Conservation (phyloP, 805 yeast species). For the Metschnikowia anglica region DNA sequence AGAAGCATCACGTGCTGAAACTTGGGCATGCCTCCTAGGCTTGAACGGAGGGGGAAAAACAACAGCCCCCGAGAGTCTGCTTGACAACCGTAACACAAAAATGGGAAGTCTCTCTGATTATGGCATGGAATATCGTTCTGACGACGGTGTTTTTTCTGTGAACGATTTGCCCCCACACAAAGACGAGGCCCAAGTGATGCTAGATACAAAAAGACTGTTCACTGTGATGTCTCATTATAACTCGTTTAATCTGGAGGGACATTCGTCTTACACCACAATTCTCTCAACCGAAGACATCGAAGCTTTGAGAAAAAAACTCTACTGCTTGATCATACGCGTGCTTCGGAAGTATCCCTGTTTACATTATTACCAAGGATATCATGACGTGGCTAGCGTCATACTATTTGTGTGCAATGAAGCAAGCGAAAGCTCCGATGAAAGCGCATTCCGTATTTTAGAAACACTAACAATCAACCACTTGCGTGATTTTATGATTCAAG, state of each 20-base stretch:
- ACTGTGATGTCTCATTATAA: slow-evolving; percentile 37
- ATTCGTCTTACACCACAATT: slow-evolving; percentile 34
- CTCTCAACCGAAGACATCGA: slow-evolving; percentile 32
- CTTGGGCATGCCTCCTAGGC: background rate
- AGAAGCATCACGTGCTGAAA: background rate
- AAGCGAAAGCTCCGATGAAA: slow-evolving; percentile 24
- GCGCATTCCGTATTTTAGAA: slow-evolving; percentile 49
- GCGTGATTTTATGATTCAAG: slow-evolving; percentile 82
- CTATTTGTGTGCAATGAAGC: slow-evolving; percentile 48
- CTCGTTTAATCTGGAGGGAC: slow-evolving; percentile 19
- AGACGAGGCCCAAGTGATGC: slow-evolving; percentile 75
- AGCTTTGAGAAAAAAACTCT: slow-evolving; percentile 42
- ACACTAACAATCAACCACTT: slow-evolving; percentile 58
- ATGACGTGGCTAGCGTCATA: slow-evolving; percentile 75
- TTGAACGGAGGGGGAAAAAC: background rate
- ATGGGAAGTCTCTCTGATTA: background rate
- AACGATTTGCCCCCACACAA: slow-evolving; percentile 47
- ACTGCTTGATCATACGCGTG: slow-evolving; percentile 48
- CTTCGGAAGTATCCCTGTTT: slow-evolving; percentile 61
- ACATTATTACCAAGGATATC: slow-evolving; percentile 89
- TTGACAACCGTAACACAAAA: background rate
- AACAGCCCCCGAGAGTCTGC: background rate
- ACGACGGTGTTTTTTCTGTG: slow-evolving; percentile 7
- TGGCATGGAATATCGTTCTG: background rate
- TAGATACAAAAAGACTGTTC: slow-evolving; percentile 78